Evolutionary conservation across 768 basidiomycete species (phyloP), one percentile per base, ranked within the genome.

Genomic region (Leccinum boreale): DNA sequence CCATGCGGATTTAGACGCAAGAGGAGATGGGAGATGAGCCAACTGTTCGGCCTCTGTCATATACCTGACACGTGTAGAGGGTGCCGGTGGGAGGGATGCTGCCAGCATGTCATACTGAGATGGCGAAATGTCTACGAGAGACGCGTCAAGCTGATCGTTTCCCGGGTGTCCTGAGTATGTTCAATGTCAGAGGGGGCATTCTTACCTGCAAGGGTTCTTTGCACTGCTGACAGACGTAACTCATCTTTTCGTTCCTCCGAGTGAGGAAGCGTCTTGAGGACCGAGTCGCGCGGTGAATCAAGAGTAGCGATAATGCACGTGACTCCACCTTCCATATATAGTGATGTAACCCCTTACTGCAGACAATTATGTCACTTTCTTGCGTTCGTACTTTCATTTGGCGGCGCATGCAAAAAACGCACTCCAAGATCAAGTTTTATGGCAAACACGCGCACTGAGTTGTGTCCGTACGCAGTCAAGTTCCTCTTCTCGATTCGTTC

Each of bases 51-150:
- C 65, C 58, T 80, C 77, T 50, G 79, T 68, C 47, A 73, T 29
- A 59, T 74, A 60, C 62, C 71, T 68, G 60, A 70, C 61, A 68
- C 74, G 73, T 58, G 77, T 61, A 50, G 78, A 72, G 4, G 82
- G 75, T 33, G 84, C 75, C 14, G 83, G 79, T 39, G 90, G 86
- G 17, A 91, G 73, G 52, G 80, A 78, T 23, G 85, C 85, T 21
- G 85, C 84, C 62, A 96, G 87, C 78, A 90, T 86, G 70, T 94
- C 91, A 73, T 94, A 92, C 28, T 90, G 86, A 14, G 93, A 90
- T 21, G 90, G 92, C 5, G 90, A 84, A 55, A 96, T 78, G 69
- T 93, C 89, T 50, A 90, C 80, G 14, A 97, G 78, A n/a, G 94
- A 94, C n/a, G 86, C 87, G 78, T 98, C 95, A 64, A 94, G 82